phyloP scores from a whole-genome alignment of 2,329 filamentous ascomycete species.

The Clonostachys sp. region DNA sequence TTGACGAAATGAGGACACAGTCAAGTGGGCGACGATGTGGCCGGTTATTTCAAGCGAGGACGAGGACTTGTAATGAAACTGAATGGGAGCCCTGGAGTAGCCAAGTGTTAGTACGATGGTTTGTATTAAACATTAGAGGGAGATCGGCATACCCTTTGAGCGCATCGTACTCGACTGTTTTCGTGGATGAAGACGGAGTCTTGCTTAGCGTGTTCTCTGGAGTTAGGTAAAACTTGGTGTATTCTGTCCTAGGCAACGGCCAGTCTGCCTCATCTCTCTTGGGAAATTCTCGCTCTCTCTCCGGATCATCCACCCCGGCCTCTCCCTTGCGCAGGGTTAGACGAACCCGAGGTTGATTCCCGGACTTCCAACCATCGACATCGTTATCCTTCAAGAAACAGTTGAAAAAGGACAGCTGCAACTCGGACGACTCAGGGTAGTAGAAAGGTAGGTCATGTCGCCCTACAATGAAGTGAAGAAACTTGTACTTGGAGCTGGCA shows the following conservation, averaged over 20 bases:
- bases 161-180: too few relatives aligned
- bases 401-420: constrained; percentile 65
- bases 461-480: constrained; percentile 64
- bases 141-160: too few relatives aligned
- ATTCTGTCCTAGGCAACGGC: constrained; percentile 63
- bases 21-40: constrained; percentile 59
- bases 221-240: constrained; percentile 57
- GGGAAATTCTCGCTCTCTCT: constrained; percentile 49
- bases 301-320: constrained; percentile 61
- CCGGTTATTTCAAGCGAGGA: constrained; percentile 55
- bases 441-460: constrained; percentile 71
- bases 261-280: constrained; percentile 57
- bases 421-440: constrained; percentile 62
- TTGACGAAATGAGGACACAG: constrained; percentile 38
- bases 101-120: too few relatives aligned
- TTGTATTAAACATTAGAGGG: too few relatives aligned
- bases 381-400: constrained; percentile 69
- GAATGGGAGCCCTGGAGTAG: too few relatives aligned
- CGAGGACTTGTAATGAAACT: too few relatives aligned
- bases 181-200: too few relatives aligned
- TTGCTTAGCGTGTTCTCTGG: background rate
- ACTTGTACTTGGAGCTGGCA: constrained; percentile 64
- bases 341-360: constrained; percentile 55
- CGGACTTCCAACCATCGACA: constrained; percentile 49
- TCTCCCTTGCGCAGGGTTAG: constrained; percentile 62